phyloP scores from a whole-genome alignment of 164 flowering plant species.

The Hamamelis virginiana region DNA sequence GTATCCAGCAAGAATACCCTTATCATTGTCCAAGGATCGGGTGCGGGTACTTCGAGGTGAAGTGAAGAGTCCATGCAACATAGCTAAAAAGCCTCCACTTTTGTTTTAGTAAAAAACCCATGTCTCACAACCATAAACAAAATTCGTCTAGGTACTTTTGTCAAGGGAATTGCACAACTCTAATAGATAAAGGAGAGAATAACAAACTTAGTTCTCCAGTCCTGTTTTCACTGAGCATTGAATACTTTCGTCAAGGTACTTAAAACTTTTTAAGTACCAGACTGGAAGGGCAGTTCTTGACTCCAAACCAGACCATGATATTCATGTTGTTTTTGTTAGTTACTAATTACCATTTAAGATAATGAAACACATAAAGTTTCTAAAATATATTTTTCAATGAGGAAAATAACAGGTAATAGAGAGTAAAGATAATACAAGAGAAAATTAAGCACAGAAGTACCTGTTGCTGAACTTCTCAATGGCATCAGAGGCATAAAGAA shows the following conservation, averaged over 20 bases:
- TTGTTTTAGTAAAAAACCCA: too few relatives aligned
- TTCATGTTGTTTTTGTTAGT: not conserved
- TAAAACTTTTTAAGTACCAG: too few relatives aligned
- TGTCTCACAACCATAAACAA: not conserved
- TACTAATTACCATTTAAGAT: not conserved
- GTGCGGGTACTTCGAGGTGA: too few relatives aligned
- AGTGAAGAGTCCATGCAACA: too few relatives aligned
- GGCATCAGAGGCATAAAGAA: conserved; percentile 89
- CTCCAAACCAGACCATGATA: not conserved
- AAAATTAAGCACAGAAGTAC: conserved; percentile 28
- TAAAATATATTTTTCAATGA: too few relatives aligned
- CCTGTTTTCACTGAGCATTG: not conserved
- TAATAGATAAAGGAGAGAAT: not conserved
- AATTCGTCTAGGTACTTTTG: not conserved
- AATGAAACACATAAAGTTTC: not conserved
- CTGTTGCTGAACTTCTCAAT: conserved; percentile 90
- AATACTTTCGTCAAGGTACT: too few relatives aligned
- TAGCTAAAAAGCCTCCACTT: too few relatives aligned
- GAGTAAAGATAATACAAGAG: not conserved
- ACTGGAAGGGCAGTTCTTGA: not conserved
- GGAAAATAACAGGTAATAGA: not conserved
- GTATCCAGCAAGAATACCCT: too few relatives aligned
- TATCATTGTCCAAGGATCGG: too few relatives aligned
- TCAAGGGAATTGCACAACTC: not conserved
- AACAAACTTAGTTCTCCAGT: not conserved